These are phyloP conservation scores for Colletotrichum tropicicola DNA, from an alignment of 2,329 filamentous ascomycete genomes.

Conservation along the genomic window DNA sequence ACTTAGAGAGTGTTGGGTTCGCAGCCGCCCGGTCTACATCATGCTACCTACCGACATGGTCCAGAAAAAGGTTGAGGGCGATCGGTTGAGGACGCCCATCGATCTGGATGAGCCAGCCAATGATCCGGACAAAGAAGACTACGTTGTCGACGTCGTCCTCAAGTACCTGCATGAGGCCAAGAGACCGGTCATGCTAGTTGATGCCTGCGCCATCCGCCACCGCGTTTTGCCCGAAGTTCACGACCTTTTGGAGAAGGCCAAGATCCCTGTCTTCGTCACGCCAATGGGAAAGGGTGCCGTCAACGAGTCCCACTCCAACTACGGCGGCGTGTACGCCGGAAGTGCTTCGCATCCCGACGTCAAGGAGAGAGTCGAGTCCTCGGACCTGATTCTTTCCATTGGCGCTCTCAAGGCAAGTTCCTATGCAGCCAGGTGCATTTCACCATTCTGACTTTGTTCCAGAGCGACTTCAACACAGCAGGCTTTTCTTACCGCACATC, in stretches of 20 bases:
- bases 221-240: conserved; percentile 77
- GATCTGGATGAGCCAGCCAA: conserved; percentile 72
- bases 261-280: conserved; percentile 84
- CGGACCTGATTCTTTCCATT: conserved; percentile 76
- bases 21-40: conserved; percentile 84
- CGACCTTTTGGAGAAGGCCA: conserved; percentile 75
- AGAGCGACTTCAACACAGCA: conserved; percentile 84
- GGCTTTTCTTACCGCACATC: conserved; percentile 84
- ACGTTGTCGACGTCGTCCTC: conserved; percentile 82
- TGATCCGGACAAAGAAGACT: conserved; percentile 76
- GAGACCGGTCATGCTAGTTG: conserved; percentile 81
- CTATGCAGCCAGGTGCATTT: background rate
- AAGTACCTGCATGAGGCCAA: conserved; percentile 78
- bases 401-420: conserved; percentile 64
- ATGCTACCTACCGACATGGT: conserved; percentile 85
- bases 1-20: conserved; percentile 77
- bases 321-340: conserved; percentile 88
- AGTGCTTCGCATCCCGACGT: conserved; percentile 74
- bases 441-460: background rate
- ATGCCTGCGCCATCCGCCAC: conserved; percentile 84
- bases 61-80: conserved; percentile 78
- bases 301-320: conserved; percentile 78
- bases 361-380: conserved; percentile 69
- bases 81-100: conserved; percentile 74
- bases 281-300: conserved; percentile 91